These are phyloP conservation scores for Talaromyces sp. DNA, from an alignment of 2,329 filamentous ascomycete species.

Conservation along the genomic window DNA sequence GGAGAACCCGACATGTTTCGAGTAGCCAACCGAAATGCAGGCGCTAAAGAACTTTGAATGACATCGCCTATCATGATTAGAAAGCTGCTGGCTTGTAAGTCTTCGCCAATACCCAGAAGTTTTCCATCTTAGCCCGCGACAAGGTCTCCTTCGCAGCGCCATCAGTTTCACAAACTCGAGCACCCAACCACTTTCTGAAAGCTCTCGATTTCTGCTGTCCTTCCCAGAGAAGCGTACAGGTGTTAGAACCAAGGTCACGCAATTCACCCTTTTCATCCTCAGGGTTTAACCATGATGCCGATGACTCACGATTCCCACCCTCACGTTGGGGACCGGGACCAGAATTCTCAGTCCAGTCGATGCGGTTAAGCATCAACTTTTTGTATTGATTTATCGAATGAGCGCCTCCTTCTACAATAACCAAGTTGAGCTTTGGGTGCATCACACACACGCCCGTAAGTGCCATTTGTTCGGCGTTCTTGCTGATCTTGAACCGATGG, in stretches of 20 bases:
- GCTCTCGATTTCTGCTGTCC: conserved; percentile 74
- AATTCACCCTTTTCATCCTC: conserved; percentile 72
- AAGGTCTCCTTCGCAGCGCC: conserved; percentile 78
- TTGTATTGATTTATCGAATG: conserved; percentile 80
- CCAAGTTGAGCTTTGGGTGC: conserved; percentile 80
- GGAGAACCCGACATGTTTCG: not conserved
- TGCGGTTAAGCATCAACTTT: conserved; percentile 88
- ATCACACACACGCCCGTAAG: conserved; percentile 89
- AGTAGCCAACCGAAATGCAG: not conserved
- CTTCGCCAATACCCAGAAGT: conserved; percentile 89
- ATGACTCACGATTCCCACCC: conserved; percentile 51
- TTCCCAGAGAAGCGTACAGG: conserved; percentile 81
- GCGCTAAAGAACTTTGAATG: not conserved
- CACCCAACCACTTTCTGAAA: conserved; percentile 81
- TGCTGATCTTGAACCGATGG: conserved; percentile 86
- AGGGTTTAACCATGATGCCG: conserved; percentile 69
- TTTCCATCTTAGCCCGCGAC: conserved; percentile 80
- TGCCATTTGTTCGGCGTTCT: conserved; percentile 83
- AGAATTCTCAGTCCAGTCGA: conserved; percentile 90
- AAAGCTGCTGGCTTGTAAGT: conserved; percentile 40
- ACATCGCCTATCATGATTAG: not conserved
- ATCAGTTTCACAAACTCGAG: conserved; percentile 86
- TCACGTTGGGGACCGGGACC: conserved; percentile 51
- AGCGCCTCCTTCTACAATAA: conserved; percentile 86
- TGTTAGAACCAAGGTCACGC: conserved; percentile 77